phyloP scores from a whole-genome alignment of 371 early-diverging fungal species.

The Mucor circinelloides region DNA sequence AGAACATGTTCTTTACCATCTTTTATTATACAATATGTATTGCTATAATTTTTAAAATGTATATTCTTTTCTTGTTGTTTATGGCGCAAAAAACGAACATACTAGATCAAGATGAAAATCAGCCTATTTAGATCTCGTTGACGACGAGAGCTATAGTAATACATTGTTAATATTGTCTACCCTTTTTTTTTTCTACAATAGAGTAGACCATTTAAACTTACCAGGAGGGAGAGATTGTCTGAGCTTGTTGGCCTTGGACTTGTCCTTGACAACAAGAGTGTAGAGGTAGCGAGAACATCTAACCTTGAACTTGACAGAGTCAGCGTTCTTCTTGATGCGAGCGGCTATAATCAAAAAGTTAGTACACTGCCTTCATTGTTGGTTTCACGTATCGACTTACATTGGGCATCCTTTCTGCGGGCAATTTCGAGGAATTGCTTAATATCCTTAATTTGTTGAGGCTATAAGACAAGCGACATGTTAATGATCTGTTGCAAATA shows the following conservation, averaged over 20 bases:
- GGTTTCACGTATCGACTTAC: not conserved
- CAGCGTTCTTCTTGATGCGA: slow-evolving; percentile 97
- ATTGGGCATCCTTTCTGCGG: slow-evolving; percentile 91
- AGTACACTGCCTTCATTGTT: not conserved
- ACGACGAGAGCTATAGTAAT: not conserved
- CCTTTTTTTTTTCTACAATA: not conserved
- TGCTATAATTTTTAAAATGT: not conserved
- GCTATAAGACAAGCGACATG: slow-evolving; percentile 52
- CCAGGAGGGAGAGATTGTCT: slow-evolving; percentile 87
- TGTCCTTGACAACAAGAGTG: slow-evolving; percentile 95
- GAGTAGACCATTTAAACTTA: not conserved
- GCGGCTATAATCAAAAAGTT: slow-evolving; percentile 59
- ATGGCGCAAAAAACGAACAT: slow-evolving; percentile 17
- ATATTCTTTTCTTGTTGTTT: slow-evolving; percentile 1
- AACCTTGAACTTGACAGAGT: slow-evolving; percentile 97
- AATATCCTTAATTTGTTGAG: slow-evolving; percentile 97
- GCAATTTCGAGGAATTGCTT: slow-evolving; percentile 97
- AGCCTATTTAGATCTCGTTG: slow-evolving; percentile 9
- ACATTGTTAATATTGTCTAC: not conserved
- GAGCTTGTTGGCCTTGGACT: slow-evolving; percentile 96
- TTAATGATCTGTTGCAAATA: not conserved
- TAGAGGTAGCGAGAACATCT: slow-evolving; percentile 97
- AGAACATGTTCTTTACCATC: not conserved
- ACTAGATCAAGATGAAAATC: not conserved
- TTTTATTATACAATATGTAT: not conserved